phyloP scores from a whole-genome alignment of 73 alveolate species.

The Paramecium sexaurelia region DNA sequence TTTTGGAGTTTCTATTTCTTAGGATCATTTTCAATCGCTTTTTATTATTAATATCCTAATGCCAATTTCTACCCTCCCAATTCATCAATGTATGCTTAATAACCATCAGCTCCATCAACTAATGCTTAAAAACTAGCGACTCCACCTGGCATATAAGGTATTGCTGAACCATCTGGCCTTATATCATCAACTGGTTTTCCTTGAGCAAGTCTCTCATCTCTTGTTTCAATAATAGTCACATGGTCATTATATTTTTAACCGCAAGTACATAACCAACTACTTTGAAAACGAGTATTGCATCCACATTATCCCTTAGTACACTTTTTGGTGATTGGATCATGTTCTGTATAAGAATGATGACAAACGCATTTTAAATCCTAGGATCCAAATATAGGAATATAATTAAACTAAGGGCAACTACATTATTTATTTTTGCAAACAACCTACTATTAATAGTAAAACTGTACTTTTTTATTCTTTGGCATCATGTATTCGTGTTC shows the following conservation, averaged over 20 bases:
- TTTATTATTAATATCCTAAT: slow-evolving; percentile 12
- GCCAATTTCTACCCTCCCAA: slow-evolving; percentile 22
- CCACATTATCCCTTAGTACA: slow-evolving; percentile 79
- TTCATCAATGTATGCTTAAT: slow-evolving; percentile 43
- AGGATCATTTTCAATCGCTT: slow-evolving; percentile 1
- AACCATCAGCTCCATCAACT: slow-evolving; percentile 73
- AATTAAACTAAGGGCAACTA: slow-evolving; percentile 86
- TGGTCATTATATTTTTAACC: slow-evolving; percentile 88
- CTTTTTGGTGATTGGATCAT: slow-evolving; percentile 74
- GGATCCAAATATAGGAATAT: slow-evolving; percentile 96
- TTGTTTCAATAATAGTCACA: slow-evolving; percentile 90
- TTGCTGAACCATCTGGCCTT: slow-evolving; percentile 62
- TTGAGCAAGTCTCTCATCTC: slow-evolving; percentile 94
- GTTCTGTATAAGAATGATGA: slow-evolving; percentile 95
- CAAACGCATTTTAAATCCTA: slow-evolving; percentile 96
- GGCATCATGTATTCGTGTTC: slow-evolving; percentile 90
- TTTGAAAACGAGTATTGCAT: slow-evolving; percentile 80
- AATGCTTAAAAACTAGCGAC: slow-evolving; percentile 70
- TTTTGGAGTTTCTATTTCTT: slow-evolving; percentile 1
- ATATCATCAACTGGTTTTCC: slow-evolving; percentile 96
- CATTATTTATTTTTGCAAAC: slow-evolving; percentile 91
- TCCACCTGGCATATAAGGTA: slow-evolving; percentile 74
- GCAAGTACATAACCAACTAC: slow-evolving; percentile 94
- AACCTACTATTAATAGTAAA: not conserved
- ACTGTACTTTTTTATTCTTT: slow-evolving; percentile 81